These are phyloP conservation scores for Globisporangium iwayamae DNA, from an alignment of 352 stramenopile genomes.

Conservation along the genomic window DNA sequence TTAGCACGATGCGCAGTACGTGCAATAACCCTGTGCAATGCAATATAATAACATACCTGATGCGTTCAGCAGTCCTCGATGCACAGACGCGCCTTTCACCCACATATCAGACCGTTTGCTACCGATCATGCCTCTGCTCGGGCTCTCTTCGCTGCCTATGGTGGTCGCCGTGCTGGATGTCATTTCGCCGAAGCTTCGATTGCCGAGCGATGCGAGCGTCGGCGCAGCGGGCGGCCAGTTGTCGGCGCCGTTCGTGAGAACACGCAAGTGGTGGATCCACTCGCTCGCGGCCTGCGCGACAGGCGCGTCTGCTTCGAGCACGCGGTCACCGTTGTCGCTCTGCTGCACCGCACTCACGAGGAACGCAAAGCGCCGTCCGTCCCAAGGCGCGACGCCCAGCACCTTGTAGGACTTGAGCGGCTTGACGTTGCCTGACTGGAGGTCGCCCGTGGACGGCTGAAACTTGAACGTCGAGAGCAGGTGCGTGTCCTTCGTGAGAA, in stretches of 20 bases:
- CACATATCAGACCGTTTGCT: constrained; percentile 73
- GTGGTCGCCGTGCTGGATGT: constrained; percentile 1
- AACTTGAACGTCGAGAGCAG: constrained; percentile 85
- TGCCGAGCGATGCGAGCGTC: constrained; percentile 21
- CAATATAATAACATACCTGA: constrained; percentile 23
- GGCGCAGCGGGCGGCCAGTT: constrained; percentile 20
- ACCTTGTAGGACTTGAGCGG: constrained; percentile 70
- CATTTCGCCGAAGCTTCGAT: constrained; percentile 14
- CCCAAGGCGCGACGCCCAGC: constrained; percentile 65
- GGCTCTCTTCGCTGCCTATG: constrained; percentile 24
- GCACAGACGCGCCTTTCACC: constrained; percentile 79
- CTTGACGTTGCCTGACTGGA: constrained; percentile 51
- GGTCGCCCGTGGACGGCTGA: constrained; percentile 68
- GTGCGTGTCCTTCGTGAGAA: constrained; percentile 58
- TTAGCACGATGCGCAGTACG: background rate
- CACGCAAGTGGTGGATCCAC: constrained; percentile 69
- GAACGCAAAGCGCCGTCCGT: constrained; percentile 69
- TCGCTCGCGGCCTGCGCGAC: constrained; percentile 55
- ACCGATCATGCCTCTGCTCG: constrained; percentile 18
- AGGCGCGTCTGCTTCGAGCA: constrained; percentile 72
- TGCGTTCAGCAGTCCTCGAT: constrained; percentile 71
- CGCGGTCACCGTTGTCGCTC: constrained; percentile 66
- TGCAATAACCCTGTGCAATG: background rate
- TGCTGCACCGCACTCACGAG: constrained; percentile 69
- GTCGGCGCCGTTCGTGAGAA: constrained; percentile 45